These are phyloP conservation scores for Alternaria hordeiaustralica DNA, from an alignment of 2,329 filamentous ascomycete species.

Conservation along the genomic window DNA sequence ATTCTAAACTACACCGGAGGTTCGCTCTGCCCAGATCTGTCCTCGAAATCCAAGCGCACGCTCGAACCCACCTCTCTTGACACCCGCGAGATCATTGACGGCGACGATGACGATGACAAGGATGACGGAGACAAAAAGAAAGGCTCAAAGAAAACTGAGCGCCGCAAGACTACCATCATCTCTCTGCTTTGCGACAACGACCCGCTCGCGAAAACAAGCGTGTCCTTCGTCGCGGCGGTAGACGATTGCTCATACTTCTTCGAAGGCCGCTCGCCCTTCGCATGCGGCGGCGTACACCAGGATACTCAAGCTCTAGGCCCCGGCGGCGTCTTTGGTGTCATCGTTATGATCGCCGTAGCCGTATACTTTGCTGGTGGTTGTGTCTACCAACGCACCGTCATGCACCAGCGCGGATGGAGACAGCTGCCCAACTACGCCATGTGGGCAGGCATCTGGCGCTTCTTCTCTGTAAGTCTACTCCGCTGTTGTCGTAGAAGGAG, in stretches of 20 bases:
- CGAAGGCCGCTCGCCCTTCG: constrained; percentile 84
- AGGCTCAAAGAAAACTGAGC: constrained; percentile 59
- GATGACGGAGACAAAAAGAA: constrained; percentile 44
- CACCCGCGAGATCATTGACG: constrained; percentile 51
- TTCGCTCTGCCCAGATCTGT: constrained; percentile 52
- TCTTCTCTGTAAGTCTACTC: constrained; percentile 71
- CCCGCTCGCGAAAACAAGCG: constrained; percentile 69
- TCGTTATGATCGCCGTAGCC: constrained; percentile 75
- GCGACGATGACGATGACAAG: constrained; percentile 45
- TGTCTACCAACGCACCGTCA: constrained; percentile 93
- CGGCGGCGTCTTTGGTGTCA: constrained; percentile 85
- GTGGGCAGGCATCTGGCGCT: constrained; percentile 87
- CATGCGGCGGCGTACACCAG: constrained; percentile 74
- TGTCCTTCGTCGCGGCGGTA: constrained; percentile 86
- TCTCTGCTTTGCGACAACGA: constrained; percentile 93
- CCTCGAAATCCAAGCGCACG: constrained; percentile 31
- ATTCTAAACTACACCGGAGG: constrained; percentile 60
- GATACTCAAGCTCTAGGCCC: constrained; percentile 67
- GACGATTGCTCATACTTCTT: constrained; percentile 97
- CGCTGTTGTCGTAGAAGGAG: constrained; percentile 4
- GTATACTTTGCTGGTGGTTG: constrained; percentile 93
- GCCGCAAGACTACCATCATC: constrained; percentile 83
- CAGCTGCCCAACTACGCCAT: constrained; percentile 93
- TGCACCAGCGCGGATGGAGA: constrained; percentile 92
- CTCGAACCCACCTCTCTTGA: constrained; percentile 31